Conservation (phyloP, 495 filamentous ascomycete genomes). For the Penicillium parvum region DNA sequence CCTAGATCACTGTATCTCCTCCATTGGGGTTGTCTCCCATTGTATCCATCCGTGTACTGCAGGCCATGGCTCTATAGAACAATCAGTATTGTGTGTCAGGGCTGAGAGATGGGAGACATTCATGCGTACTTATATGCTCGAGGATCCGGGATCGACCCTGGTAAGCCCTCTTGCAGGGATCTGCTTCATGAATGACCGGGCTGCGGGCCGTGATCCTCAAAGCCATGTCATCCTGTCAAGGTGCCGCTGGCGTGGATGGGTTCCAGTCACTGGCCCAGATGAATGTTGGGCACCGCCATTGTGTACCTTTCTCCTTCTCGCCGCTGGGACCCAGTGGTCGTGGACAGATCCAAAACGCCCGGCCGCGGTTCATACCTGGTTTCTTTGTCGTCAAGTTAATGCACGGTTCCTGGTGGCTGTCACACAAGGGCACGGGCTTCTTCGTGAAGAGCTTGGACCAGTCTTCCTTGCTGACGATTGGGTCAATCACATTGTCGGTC, state of each 20-base stretch:
- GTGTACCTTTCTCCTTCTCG: constrained; percentile 70
- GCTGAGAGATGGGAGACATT: too few relatives aligned
- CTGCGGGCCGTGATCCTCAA: neutral
- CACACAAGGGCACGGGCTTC: constrained; percentile 68
- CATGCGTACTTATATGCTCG: too few relatives aligned
- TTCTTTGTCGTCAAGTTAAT: constrained; percentile 80
- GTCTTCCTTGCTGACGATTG: constrained; percentile 70
- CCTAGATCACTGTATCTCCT: too few relatives aligned
- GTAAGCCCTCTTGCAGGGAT: too few relatives aligned
- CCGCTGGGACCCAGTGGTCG: constrained; percentile 79
- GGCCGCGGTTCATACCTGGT: constrained; percentile 73
- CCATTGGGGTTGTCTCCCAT: too few relatives aligned
- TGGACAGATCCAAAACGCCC: constrained; percentile 83
- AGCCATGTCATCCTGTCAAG: neutral
- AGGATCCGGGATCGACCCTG: too few relatives aligned
- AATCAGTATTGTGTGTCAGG: too few relatives aligned
- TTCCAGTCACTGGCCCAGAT: constrained; percentile 90
- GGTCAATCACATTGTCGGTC: constrained; percentile 53
- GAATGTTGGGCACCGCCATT: constrained; percentile 84
- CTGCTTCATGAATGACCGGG: too few relatives aligned
- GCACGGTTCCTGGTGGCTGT: constrained; percentile 80
- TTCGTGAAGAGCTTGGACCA: constrained; percentile 85
- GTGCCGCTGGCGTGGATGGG: constrained; percentile 14
- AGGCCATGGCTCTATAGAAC: too few relatives aligned
- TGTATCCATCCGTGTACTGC: too few relatives aligned